Conservation (phyloP, 2,329 filamentous ascomycete genomes). For the Aspergillus glaucus region DNA sequence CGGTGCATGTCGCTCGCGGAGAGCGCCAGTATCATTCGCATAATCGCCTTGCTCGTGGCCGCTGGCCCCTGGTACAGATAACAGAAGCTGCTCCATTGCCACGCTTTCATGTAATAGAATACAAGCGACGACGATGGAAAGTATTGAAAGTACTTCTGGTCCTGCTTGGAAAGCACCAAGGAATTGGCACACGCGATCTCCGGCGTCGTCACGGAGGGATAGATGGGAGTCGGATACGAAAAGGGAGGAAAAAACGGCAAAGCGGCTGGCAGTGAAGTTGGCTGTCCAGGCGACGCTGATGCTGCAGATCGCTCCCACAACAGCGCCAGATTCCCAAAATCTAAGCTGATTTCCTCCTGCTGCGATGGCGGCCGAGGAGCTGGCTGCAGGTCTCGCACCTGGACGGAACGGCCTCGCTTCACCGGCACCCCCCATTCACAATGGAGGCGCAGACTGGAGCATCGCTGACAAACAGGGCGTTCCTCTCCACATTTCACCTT, state of each 20-base stretch:
- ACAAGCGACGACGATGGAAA: slow-evolving; percentile 29
- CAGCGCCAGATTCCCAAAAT: slow-evolving; percentile 3
- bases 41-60: slow-evolving; percentile 29
- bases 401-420: slow-evolving; percentile 18
- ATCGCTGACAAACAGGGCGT: slow-evolving; percentile 29
- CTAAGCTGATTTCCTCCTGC: slow-evolving; percentile 6
- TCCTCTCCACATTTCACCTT: slow-evolving; percentile 33
- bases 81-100: slow-evolving; percentile 32
- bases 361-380: slow-evolving; percentile 10
- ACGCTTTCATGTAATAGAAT: slow-evolving; percentile 32
- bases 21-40: slow-evolving; percentile 36
- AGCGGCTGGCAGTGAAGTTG: slow-evolving; percentile 11
- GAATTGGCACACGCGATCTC: slow-evolving; percentile 27
- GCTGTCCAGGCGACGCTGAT: neutral
- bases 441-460: slow-evolving; percentile 21
- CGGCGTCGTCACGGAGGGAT: slow-evolving; percentile 14
- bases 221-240: slow-evolving; percentile 18
- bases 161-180: slow-evolving; percentile 27
- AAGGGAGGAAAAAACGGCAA: slow-evolving; percentile 14
- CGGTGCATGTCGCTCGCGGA: slow-evolving; percentile 33
- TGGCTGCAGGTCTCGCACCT: slow-evolving; percentile 23
- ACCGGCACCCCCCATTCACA: slow-evolving; percentile 31
- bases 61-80: slow-evolving; percentile 33
- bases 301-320: slow-evolving; percentile 1
- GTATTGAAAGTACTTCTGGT: slow-evolving; percentile 29